Evolutionary conservation across 441 rosid genomes (phyloP).

Genomic region (Erysimum pusillum): DNA sequence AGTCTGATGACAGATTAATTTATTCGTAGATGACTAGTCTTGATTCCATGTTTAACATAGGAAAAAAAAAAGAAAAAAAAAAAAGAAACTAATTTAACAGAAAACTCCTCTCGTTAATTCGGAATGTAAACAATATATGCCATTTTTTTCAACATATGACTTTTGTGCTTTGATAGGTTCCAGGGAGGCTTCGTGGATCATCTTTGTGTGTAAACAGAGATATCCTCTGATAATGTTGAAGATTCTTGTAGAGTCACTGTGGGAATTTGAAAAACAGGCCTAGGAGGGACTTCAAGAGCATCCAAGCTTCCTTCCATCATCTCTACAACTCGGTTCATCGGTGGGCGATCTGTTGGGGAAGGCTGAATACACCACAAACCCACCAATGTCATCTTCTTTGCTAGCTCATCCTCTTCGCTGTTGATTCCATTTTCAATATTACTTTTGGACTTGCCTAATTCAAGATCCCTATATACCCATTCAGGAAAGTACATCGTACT

Average conservation of each 20-base stretch:
- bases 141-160: not conserved
- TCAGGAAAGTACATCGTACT: conserved; percentile 45
- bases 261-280: conserved; percentile 40
- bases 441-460: not conserved
- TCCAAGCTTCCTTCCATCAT: conserved; percentile 43
- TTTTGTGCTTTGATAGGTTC: not conserved
- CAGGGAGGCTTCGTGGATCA: not conserved
- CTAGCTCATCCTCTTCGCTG: conserved; percentile 43
- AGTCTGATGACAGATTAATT: no score
- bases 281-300: conserved; percentile 47
- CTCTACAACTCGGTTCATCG: conserved; percentile 49
- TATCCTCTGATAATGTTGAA: not conserved
- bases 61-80: not conserved
- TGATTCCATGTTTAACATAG: no score
- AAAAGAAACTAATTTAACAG: not conserved
- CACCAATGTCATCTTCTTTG: conserved; percentile 49
- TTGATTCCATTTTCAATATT: conserved; percentile 11
- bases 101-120: not conserved
- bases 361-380: conserved; percentile 54
- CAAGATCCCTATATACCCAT: conserved; percentile 42
- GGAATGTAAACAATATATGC: not conserved
- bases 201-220: not conserved
- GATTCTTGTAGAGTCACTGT: not conserved
- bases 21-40: no score
- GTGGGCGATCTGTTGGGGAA: conserved; percentile 40